phyloP scores from a whole-genome alignment of 371 early-diverging fungal species.

The Paraphysoderma sedebokerense region DNA sequence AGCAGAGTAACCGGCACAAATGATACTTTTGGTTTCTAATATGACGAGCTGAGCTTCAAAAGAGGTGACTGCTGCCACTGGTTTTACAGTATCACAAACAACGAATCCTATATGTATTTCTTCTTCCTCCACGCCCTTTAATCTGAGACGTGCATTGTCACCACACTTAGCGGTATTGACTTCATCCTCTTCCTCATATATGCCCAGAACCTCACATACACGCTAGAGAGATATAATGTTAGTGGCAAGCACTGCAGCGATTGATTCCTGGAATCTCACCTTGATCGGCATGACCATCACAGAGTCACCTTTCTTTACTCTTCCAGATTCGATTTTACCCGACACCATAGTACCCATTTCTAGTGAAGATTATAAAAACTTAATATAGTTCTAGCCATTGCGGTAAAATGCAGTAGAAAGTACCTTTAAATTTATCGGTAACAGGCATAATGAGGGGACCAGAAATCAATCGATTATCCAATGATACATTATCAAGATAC shows the following conservation, averaged over 20 bases:
- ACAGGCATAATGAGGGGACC: constrained; percentile 88
- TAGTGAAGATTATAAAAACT: constrained; percentile 11
- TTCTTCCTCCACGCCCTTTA: constrained; percentile 88
- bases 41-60: constrained; percentile 83
- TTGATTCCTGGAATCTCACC: no score
- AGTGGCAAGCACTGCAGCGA: background rate
- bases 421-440: constrained; percentile 74
- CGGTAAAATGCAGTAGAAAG: background rate
- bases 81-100: constrained; percentile 54
- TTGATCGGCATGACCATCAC: constrained; percentile 86
- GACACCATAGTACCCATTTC: constrained; percentile 92
- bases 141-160: constrained; percentile 79
- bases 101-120: constrained; percentile 76
- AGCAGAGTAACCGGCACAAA: constrained; percentile 81
- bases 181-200: constrained; percentile 73
- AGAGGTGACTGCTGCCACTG: constrained; percentile 49
- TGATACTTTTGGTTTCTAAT: constrained; percentile 83
- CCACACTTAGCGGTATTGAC: constrained; percentile 61
- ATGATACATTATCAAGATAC: constrained; percentile 59
- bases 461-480: constrained; percentile 62
- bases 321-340: constrained; percentile 92
- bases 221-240: constrained; percentile 8
- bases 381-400: background rate
- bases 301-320: constrained; percentile 61
- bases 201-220: constrained; percentile 51